phyloP scores from a whole-genome alignment of 176 grass and related monocot species.

The Puccinellia tenuiflora region DNA sequence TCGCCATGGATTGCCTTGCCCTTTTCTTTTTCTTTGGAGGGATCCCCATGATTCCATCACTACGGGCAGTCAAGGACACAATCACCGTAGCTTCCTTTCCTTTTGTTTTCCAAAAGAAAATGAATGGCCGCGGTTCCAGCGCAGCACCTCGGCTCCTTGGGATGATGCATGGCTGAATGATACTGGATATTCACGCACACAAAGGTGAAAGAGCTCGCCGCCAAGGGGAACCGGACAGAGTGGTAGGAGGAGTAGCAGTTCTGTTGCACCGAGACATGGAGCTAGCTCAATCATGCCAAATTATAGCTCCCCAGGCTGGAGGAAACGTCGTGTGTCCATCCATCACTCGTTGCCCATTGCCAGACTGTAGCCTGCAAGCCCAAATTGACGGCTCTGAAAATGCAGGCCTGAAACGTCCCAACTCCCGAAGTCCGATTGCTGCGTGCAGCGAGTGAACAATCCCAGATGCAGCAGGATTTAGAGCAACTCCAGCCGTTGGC shows the following conservation, averaged over 20 bases:
- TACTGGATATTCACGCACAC: too few species aligned
- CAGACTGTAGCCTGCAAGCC: background rate
- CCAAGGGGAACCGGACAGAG: too few species aligned
- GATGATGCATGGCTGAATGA: background rate
- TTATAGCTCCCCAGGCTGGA: slow-evolving; percentile 23
- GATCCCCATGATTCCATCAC: slow-evolving; percentile 12
- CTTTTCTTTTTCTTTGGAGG: background rate
- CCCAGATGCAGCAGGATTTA: background rate
- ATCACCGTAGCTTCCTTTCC: background rate
- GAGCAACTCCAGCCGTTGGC: too few species aligned
- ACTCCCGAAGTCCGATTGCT: background rate
- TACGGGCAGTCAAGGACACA: background rate
- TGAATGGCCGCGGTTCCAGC: too few species aligned
- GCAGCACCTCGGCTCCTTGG: too few species aligned
- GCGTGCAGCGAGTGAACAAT: background rate
- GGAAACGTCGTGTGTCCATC: background rate
- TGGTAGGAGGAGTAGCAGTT: too few species aligned
- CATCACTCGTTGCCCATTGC: background rate
- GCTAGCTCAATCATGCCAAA: too few species aligned
- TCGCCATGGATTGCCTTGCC: background rate
- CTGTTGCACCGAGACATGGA: too few species aligned
- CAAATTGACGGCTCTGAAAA: background rate
- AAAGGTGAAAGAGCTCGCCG: too few species aligned
- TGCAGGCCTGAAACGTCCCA: background rate
- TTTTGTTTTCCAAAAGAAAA: background rate